Evolutionary conservation across 768 basidiomycete species (phyloP).

Genomic region (Asterophora lycoperdoides): DNA sequence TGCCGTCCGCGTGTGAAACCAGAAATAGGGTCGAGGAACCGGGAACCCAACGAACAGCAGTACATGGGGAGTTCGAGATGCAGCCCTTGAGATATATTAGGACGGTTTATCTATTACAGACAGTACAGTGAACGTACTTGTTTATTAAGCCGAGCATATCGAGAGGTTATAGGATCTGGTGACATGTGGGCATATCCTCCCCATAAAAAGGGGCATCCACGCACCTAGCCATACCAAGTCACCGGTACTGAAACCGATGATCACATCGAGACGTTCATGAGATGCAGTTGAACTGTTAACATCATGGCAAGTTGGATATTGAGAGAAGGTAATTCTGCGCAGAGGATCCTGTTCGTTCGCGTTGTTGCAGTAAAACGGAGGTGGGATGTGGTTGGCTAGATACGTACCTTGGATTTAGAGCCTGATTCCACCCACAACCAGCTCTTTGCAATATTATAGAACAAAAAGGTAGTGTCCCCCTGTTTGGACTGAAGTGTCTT

Average conservation of each 20-base stretch:
- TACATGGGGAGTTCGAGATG: conserved; percentile 77
- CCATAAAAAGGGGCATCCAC: conserved; percentile 15
- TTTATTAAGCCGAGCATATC: conserved; percentile 87
- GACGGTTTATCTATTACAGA: not conserved
- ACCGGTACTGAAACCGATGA: conserved; percentile 92
- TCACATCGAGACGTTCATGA: conserved; percentile 74
- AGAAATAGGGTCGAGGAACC: conserved; percentile 76
- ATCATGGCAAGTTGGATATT: conserved; percentile 87
- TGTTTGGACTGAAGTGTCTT: conserved; percentile 71
- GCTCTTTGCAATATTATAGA: conserved; percentile 83
- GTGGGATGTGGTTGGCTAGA: not conserved
- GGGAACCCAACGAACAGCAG: conserved; percentile 89
- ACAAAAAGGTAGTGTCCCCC: conserved; percentile 82
- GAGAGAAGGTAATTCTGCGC: conserved; percentile 78
- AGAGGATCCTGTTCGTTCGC: conserved; percentile 66
- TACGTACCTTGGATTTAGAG: conserved; percentile 72
- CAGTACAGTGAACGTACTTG: conserved; percentile 41
- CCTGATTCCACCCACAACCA: conserved; percentile 86
- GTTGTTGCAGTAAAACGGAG: conserved; percentile 1
- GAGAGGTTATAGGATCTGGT: conserved; percentile 72
- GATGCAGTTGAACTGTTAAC: conserved; percentile 78
- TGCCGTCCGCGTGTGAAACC: conserved; percentile 85
- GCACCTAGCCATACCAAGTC: conserved; percentile 94
- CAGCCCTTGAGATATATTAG: conserved; percentile 48
- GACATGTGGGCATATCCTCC: conserved; percentile 6